Evolutionary conservation across 371 early-diverging fungal species (phyloP), one percentile per base, ranked within the genome.

Genomic region (Coemansia sp.): DNA sequence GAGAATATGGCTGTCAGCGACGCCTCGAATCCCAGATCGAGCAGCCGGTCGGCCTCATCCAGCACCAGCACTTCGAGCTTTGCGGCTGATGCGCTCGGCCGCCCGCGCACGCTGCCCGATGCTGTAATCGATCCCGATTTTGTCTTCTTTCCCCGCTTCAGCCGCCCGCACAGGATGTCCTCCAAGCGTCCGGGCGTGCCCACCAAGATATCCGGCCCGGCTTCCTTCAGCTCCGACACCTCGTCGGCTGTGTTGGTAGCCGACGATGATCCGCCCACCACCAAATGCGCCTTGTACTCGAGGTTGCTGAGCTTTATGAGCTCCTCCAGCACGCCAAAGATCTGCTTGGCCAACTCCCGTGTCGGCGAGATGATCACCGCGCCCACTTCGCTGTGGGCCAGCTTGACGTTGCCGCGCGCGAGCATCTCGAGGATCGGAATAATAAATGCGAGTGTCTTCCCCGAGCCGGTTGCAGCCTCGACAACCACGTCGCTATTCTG

Each of bases 391-490:
- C 86, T 74, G 8, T 84, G 85, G n/a, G 78, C 74, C 16, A 91
- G 79, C 30, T 83, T 81, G 3, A 75, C 80, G 55, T 81, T 85
- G 58, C 87, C 77, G 35, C 86, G 79, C 49, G 86, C 65, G 7
- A 96, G 80, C 69, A 92, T 88, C 69, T 97, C 94, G 6, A 99
- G 79, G 34, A 98, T 86, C 8, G 99, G 99, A n/a, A 99, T 85
- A 5, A 96, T 82, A 83, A 98, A 99, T 0, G 98, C 87, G 14
- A 99, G 81, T 0, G 99, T 99, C 72, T 99, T 99, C 49, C 99
- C 99, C 4, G 95, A 94, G n/a, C 99, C 99, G 5, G 99, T 99
- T 7, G 94, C 96, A 13, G 99, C 99, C 84, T 98, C 96, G 0
- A 96, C 98, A 10, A 99, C 92, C 0, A 99, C 99, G 79, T 99